A percentile compares a stretch with the other conserved stretches of the same genome.
Evolutionary conservation across 768 basidiomycete genomes (phyloP).

Genomic region (Amanita pallidorosea): DNA sequence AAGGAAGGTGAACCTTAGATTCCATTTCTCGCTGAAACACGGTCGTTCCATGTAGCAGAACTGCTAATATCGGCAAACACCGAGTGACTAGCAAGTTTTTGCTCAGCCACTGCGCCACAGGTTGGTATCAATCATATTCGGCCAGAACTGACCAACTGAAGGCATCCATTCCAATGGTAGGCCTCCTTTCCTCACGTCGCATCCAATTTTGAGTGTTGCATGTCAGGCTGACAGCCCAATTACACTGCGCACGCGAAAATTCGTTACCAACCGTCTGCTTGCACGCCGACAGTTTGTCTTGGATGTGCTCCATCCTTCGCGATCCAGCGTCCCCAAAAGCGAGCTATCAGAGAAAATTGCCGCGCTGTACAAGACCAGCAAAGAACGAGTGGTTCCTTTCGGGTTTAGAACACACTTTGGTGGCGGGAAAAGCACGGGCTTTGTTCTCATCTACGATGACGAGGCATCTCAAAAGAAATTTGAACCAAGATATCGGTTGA

Average conservation of each 20-base stretch:
- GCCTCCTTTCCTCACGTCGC: constrained; percentile 7
- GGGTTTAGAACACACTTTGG: constrained; percentile 95
- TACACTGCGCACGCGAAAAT: constrained; percentile 97
- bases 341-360: constrained; percentile 93
- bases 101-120: constrained; percentile 21
- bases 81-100: constrained; percentile 33
- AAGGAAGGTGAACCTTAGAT: neutral
- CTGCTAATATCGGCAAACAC: constrained; percentile 31
- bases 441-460: constrained; percentile 95
- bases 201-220: constrained; percentile 9
- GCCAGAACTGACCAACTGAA: constrained; percentile 4
- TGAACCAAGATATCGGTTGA: constrained; percentile 91
- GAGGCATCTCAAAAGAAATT: constrained; percentile 94
- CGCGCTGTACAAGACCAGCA: constrained; percentile 85
- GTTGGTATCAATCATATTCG: constrained; percentile 19
- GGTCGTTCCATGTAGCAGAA: too few species aligned
- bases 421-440: constrained; percentile 96
- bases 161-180: constrained; percentile 22
- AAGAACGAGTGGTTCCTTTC: constrained; percentile 84
- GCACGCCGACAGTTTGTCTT: constrained; percentile 94
- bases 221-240: constrained; percentile 71
- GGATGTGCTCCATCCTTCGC: constrained; percentile 91
- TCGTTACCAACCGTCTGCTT: constrained; percentile 97
- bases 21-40: too few species aligned
- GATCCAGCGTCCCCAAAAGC: constrained; percentile 85